Evolutionary conservation across 1,139 yeast species (phyloP), one percentile per base, ranked within the genome.

Genomic region (Hyphopichia wangnamkhiaoensis): DNA sequence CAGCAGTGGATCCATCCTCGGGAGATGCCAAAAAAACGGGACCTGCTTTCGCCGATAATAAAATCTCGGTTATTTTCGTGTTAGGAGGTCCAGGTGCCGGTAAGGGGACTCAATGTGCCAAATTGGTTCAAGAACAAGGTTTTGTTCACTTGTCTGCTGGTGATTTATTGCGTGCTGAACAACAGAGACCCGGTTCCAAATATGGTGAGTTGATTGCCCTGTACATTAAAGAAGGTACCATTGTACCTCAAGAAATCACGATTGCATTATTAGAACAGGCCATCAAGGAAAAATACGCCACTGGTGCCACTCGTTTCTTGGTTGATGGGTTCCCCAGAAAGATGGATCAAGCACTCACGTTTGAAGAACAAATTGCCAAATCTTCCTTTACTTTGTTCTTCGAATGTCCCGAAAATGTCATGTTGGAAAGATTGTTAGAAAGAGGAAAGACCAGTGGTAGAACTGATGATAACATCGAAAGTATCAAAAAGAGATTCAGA

Each of bases 321-420:
- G 80, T 93, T 40, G 98, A 93, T 61, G 98, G 98, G 1, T 93
- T 93, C 78, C 98, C 98, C 30, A 79, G 98, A 60, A 89, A 91
- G 62, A 91, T 93, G 97, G 98, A 93, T 66, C 98, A 93, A 68
- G 98, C 98, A 0, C 47, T 86, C 36, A 86, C 93, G 25, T 93
- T 93, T 61, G 98, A 93, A 66, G 79, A 85, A 40, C 74, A 81
- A 46, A 81, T 93, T 35, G 91, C 88, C 35, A 79, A 75, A 40
- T 80, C 93, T 37, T 74, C 86, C 33, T 81, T 90, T 65, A 86
- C 95, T 1, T 73, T 93, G 44, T 93, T 88, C 71, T 93, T 93
- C 58, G 96, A 91, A 52, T 93, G 98, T 63, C 95, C 97, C 4
- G 98, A 93, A 65, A 64, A 69, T 37, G 87, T 88, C 40, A 91